Base-by-base conservation (phyloP, 2,329 filamentous ascomycete genomes). In the Fusarium dlaminii region DNA sequence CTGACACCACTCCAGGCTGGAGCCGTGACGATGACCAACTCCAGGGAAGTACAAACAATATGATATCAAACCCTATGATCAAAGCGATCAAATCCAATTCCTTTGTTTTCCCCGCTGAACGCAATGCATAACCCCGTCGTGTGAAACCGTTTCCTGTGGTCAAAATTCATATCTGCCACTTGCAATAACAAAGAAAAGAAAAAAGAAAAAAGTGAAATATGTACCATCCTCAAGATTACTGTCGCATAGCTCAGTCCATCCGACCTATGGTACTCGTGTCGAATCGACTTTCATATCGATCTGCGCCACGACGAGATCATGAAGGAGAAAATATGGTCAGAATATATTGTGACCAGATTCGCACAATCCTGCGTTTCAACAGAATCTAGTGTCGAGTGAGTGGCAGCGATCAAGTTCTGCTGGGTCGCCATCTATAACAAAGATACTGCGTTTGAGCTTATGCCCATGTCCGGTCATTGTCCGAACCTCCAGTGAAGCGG, bases 41-140 rank as follows among this genome's bases (percentile, higher is more conserved):
- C 37, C 46, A 52, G n/a, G 40, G 49, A 63, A 60, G 64, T 60
- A 65, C 60, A 60, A 58, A 66, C 72, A 73, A 65, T 60, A 32
- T 58, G 64, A 75, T 77, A 67, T 66, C 61, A 70, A 76, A 67
- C 66, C 76, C 65, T 46, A 63, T 70, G 65, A 77, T 72, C 70
- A 66, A 66, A 74, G 73, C 62, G 75, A 77, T 69, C 70, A 75
- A 66, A 61, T 68, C 73, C 68, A 67, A 59, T 63, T 73, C 67
- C 75, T 72, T 72, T 72, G 43, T 80, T 81, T 80, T 81, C 77
- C 78, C 80, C 81, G 80, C 81, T 82, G 73, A 80, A 77, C 73
- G 76, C 75, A 80, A 84, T 84, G 82, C 82, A 83, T 80, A 72
- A 82, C 75, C 75, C 76, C 77, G 63, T 82, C 80, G 68, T 83